Evolutionary conservation across 2,329 filamentous ascomycete species (phyloP).

Genomic region (Scolecobasidium constrictum): DNA sequence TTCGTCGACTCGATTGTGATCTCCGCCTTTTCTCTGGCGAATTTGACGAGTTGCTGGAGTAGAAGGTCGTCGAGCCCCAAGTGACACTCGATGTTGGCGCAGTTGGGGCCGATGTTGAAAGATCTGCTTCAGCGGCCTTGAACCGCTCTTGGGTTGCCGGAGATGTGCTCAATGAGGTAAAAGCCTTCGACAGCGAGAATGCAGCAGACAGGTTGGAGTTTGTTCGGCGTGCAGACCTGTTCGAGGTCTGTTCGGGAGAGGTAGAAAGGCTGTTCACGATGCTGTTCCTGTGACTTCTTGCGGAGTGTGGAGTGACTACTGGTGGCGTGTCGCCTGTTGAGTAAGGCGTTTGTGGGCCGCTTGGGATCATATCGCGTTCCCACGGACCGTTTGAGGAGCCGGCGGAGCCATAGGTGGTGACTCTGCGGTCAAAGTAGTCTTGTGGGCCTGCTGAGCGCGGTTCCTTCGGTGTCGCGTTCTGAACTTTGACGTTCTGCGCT

Average conservation of each 20-base stretch:
- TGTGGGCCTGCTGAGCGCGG: conserved; percentile 13
- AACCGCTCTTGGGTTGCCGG: conserved; percentile 22
- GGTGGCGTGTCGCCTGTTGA: conserved; percentile 44
- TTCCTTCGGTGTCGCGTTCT: background rate
- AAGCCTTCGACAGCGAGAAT: conserved; percentile 27
- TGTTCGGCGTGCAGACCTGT: conserved; percentile 18
- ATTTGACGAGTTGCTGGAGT: conserved; percentile 22
- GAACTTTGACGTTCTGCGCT: conserved; percentile 20
- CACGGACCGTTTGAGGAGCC: conserved; percentile 41
- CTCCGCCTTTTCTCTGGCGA: conserved; percentile 15
- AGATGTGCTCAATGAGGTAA: conserved; percentile 26
- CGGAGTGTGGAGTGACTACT: conserved; percentile 26
- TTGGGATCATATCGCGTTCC: conserved; percentile 27
- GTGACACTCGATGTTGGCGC: conserved; percentile 32
- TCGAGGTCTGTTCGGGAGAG: conserved; percentile 28
- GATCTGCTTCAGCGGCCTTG: conserved; percentile 21
- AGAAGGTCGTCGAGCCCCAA: conserved; percentile 34
- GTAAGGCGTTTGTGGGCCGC: conserved; percentile 38
- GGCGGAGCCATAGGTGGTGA: conserved; percentile 35
- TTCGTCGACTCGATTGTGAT: conserved; percentile 25
- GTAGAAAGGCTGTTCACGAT: conserved; percentile 21
- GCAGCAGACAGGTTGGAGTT: conserved; percentile 29
- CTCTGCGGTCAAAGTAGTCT: conserved; percentile 18
- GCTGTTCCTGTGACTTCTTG: conserved; percentile 28
- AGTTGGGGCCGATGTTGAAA: conserved; percentile 30